phyloP scores from a whole-genome alignment of 1,284 basidiomycete genomes.

The Fomitopsis palustris region DNA sequence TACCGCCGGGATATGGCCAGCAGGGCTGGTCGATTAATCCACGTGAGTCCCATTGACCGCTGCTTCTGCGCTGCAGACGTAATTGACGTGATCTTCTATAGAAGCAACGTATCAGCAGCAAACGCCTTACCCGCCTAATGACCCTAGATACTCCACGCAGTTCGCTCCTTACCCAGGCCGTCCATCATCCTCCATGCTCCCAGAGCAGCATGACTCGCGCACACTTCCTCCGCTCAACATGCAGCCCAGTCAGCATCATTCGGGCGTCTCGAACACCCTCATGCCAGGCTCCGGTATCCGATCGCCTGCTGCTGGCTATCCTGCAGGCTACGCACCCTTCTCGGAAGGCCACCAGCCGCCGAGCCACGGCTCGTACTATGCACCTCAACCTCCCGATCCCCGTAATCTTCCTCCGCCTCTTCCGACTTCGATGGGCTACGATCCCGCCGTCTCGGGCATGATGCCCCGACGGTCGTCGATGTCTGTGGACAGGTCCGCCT shows the following conservation, averaged over 20 bases:
- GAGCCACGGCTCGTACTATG: slow-evolving; percentile 18
- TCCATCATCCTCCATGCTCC: slow-evolving; percentile 41
- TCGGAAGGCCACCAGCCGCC: slow-evolving; percentile 17
- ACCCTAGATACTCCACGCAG: slow-evolving; percentile 48
- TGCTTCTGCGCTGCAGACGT: slow-evolving; percentile 13
- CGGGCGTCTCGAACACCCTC: slow-evolving; percentile 18
- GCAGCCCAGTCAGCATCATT: slow-evolving; percentile 25
- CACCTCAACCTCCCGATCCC: slow-evolving; percentile 23
- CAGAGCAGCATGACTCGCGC: slow-evolving; percentile 39
- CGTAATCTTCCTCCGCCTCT: slow-evolving; percentile 24
- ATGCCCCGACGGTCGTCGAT: slow-evolving; percentile 25
- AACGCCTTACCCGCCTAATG: slow-evolving; percentile 27
- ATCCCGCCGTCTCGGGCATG: slow-evolving; percentile 21
- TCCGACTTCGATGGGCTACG: slow-evolving; percentile 29
- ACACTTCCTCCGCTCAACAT: slow-evolving; percentile 47
- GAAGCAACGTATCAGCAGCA: slow-evolving; percentile 22
- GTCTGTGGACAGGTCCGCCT: slow-evolving; percentile 29
- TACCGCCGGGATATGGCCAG: slow-evolving; percentile 43
- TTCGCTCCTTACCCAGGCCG: slow-evolving; percentile 49
- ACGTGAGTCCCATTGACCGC: slow-evolving; percentile 35
- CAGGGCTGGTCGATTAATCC: slow-evolving; percentile 41
- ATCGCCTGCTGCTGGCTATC: slow-evolving; percentile 23
- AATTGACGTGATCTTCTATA: slow-evolving; percentile 14
- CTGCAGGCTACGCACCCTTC: slow-evolving; percentile 19
- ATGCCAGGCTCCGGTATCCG: slow-evolving; percentile 21